Percentiles rank a stretch among this genome's conserved stretches.
Conservation (phyloP, 768 basidiomycete genomes). For the Paxillus ammoniavirescens region DNA sequence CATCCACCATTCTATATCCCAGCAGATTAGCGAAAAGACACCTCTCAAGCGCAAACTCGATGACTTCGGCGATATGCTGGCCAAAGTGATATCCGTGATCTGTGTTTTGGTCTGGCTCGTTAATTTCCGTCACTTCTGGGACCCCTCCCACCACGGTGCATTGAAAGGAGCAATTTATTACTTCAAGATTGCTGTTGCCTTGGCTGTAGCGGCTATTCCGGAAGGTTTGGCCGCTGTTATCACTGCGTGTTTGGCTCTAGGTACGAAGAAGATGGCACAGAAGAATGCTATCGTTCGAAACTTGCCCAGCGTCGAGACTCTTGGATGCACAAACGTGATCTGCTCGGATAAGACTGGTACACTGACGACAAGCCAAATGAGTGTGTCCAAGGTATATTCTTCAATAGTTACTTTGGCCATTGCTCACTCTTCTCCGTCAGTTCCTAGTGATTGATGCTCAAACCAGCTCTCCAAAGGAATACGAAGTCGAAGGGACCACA, state of each 20-base stretch:
- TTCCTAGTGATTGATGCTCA: constrained; percentile 71
- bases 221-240: constrained; percentile 99
- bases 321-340: constrained; percentile 97
- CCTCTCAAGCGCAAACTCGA: constrained; percentile 96
- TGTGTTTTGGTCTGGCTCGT: constrained; percentile 98
- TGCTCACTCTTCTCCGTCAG: constrained; percentile 36
- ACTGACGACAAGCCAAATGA: constrained; percentile 96
- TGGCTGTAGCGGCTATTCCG: constrained; percentile 98
- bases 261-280: constrained; percentile 99
- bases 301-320: constrained; percentile 93
- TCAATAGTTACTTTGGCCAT: neutral
- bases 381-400: constrained; percentile 69
- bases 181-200: constrained; percentile 98
- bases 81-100: constrained; percentile 96
- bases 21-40: constrained; percentile 93
- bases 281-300: constrained; percentile 98
- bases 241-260: constrained; percentile 93
- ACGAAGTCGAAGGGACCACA: constrained; percentile 86
- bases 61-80: constrained; percentile 96
- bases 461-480: constrained; percentile 57
- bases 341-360: constrained; percentile 99
- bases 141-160: constrained; percentile 87
- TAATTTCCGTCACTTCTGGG: constrained; percentile 94
- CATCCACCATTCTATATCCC: constrained; percentile 94
- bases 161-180: constrained; percentile 97